These are phyloP conservation scores for Penicillium nordicum DNA, from an alignment of 2,329 filamentous ascomycete genomes.

Conservation along the genomic window DNA sequence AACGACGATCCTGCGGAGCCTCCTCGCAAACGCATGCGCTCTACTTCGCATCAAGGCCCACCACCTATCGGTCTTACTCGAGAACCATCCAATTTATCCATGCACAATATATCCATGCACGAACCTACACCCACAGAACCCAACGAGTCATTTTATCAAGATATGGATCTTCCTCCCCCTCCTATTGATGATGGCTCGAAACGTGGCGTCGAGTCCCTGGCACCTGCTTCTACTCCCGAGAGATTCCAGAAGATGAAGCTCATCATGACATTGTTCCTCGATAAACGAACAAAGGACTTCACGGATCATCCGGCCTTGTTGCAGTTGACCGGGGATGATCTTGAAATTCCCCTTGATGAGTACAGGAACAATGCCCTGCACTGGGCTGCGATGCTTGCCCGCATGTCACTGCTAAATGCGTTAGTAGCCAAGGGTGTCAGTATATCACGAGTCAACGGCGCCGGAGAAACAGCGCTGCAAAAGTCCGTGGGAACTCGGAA, in stretches of 20 bases:
- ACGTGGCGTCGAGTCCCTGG: slow-evolving; percentile 42
- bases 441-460: slow-evolving; percentile 81
- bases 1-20: slow-evolving; percentile 65
- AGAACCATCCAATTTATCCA: slow-evolving; percentile 24
- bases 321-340: slow-evolving; percentile 70
- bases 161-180: slow-evolving; percentile 32
- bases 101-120: slow-evolving; percentile 31
- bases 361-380: slow-evolving; percentile 84
- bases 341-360: slow-evolving; percentile 88
- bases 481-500: slow-evolving; percentile 91
- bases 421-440: slow-evolving; percentile 82
- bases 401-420: slow-evolving; percentile 75
- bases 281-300: slow-evolving; percentile 66
- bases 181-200: slow-evolving; percentile 31
- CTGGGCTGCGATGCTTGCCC: slow-evolving; percentile 91
- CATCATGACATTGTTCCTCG: slow-evolving; percentile 78
- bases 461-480: slow-evolving; percentile 89
- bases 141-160: slow-evolving; percentile 47
- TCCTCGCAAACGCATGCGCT: slow-evolving; percentile 71
- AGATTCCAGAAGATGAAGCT: slow-evolving; percentile 77
- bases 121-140: slow-evolving; percentile 46
- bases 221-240: slow-evolving; percentile 57
- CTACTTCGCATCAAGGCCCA: slow-evolving; percentile 50
- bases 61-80: slow-evolving; percentile 37
- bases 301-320: slow-evolving; percentile 73